These are phyloP conservation scores for Teunomyces lycoperdinae DNA, from an alignment of 805 yeast genomes.

Conservation along the genomic window DNA sequence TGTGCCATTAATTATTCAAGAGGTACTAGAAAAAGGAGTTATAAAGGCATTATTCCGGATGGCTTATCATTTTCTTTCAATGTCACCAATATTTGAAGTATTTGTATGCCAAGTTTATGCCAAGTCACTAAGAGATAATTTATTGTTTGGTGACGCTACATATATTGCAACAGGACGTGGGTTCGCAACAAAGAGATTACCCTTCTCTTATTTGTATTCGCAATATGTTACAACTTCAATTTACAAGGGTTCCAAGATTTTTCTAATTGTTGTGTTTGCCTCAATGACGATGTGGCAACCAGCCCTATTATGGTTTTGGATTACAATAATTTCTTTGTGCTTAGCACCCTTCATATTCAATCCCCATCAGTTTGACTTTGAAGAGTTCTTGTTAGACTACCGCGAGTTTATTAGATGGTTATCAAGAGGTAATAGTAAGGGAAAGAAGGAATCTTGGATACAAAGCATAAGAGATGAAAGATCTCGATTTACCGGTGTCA, in stretches of 20 bases:
- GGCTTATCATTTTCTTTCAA: conserved; percentile 69
- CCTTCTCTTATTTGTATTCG: conserved; percentile 70
- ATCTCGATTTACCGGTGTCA: conserved; percentile 25
- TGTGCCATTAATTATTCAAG: conserved; percentile 84
- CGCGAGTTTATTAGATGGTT: conserved; percentile 65
- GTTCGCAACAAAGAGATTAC: conserved; percentile 79
- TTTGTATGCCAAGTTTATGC: conserved; percentile 94
- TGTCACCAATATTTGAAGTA: conserved; percentile 91
- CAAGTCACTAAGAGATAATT: conserved; percentile 66
- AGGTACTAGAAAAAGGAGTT: conserved; percentile 79
- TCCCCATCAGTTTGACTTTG: conserved; percentile 51
- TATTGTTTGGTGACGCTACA: conserved; percentile 87
- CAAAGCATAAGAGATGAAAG: conserved; percentile 45
- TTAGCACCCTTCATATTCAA: conserved; percentile 52
- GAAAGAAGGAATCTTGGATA: conserved; percentile 77
- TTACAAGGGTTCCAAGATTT: conserved; percentile 69
- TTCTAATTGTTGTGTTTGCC: conserved; percentile 71
- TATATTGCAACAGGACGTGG: conserved; percentile 94
- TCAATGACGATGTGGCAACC: conserved; percentile 80
- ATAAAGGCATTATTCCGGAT: conserved; percentile 72
- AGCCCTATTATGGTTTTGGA: conserved; percentile 59
- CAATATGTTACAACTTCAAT: conserved; percentile 75
- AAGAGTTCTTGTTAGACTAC: conserved; percentile 49
- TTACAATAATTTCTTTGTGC: conserved; percentile 45
- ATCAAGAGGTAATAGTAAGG: conserved; percentile 69